Base-by-base conservation (phyloP, 495 filamentous ascomycete species). In the Aspergillus saccharolyticus region DNA sequence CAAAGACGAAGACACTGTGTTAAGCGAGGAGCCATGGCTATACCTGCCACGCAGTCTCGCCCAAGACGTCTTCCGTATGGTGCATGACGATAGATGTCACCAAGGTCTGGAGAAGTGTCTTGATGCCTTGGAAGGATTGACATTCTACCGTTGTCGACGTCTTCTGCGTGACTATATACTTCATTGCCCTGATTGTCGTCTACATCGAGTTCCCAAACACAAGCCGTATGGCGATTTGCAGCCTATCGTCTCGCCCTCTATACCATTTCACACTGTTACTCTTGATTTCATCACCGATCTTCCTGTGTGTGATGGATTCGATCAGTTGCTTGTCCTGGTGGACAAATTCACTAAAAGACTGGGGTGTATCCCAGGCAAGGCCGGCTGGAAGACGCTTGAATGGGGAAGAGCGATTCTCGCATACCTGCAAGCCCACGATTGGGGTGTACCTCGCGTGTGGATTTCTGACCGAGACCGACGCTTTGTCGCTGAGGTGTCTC, bases 311-410 rank as follows among this genome's bases (percentile, higher is more conserved):
- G n/a, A 42, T 4, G 50, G n/a, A 8, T 4, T 2, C 16, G 39
- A 54, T 25, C 10, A 21, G 6, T 2, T 54, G 2, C 39, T 54
- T 22, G 39, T 54, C n/a, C 15, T 54, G 16, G n/a, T 44, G 5
- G 25, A 54, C 19, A 54, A 54, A 16, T 54, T 44, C 25, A 44
- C 52, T 5, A 54, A 54, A 24, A 15, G 18, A 20, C 14, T 54
- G 6, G 39, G 52, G 6, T 19, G 24, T 16, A 4, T 42, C 14
- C 50, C 50, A 4, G 50, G 50, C 0, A 16, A n/a, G 0, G 39
- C 50, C 2, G 21, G 0, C 4, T 54, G 52, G 33, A 15, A 22
- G 1, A 18, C 52, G 17, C 14, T 1, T 0, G n/a, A 44, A 1
- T 54, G 39, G 52, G 52, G 52, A 0, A 1, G 15, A 15, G 18